These are phyloP conservation scores for Phytophthora pseudosyringae DNA, from an alignment of 352 stramenopile genomes.

Conservation along the genomic window DNA sequence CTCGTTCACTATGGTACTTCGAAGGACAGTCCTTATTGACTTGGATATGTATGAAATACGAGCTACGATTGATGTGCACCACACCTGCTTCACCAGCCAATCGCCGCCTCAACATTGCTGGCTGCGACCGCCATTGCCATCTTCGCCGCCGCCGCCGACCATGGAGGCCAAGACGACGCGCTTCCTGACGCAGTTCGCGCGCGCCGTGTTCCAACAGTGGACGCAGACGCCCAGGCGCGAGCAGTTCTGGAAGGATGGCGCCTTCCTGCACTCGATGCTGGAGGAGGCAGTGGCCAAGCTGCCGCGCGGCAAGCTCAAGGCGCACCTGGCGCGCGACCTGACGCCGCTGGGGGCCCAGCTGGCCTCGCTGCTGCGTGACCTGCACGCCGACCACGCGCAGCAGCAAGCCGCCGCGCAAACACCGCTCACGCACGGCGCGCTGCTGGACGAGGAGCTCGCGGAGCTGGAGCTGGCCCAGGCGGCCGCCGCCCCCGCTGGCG, in stretches of 20 bases:
- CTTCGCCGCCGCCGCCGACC: not conserved
- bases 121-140: not conserved
- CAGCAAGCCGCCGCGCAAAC: not conserved
- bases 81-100: not conserved
- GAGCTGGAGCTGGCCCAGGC: slow-evolving; percentile 55
- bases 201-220: slow-evolving; percentile 67
- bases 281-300: slow-evolving; percentile 71
- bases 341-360: slow-evolving; percentile 33
- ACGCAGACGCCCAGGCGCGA: slow-evolving; percentile 35
- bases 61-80: not conserved
- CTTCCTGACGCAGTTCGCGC: slow-evolving; percentile 67
- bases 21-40: no score
- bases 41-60: not conserved
- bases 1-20: no score
- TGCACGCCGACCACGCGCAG: slow-evolving; percentile 36
- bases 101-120: slow-evolving; percentile 1
- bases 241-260: slow-evolving; percentile 59
- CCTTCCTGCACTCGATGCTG: slow-evolving; percentile 48
- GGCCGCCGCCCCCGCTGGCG: slow-evolving; percentile 5
- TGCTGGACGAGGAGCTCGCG: slow-evolving; percentile 64
- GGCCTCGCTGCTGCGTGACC: slow-evolving; percentile 39
- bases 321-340: slow-evolving; percentile 51
- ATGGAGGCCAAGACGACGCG: slow-evolving; percentile 57
- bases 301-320: slow-evolving; percentile 53
- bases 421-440: slow-evolving; percentile 1